These are phyloP conservation scores for Tuber calosporum DNA, from an alignment of 495 filamentous ascomycete genomes.

Conservation along the genomic window DNA sequence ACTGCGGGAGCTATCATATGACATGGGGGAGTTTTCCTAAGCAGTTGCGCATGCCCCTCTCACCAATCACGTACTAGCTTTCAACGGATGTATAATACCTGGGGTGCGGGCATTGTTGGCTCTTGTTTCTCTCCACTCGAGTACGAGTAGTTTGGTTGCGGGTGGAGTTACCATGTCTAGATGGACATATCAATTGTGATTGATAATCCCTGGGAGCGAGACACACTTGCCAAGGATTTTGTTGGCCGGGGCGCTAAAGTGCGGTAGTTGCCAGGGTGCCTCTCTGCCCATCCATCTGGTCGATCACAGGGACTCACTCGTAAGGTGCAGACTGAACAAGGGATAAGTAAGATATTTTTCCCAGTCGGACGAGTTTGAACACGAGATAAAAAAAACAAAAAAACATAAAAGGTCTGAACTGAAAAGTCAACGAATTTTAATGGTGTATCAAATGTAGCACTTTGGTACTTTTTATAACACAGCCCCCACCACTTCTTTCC, in stretches of 20 bases:
- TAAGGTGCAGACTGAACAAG: background rate
- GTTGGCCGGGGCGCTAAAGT: background rate
- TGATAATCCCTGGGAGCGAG: background rate
- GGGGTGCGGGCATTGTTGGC: background rate
- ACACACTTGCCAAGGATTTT: background rate
- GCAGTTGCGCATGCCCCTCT: background rate
- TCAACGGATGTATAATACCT: background rate
- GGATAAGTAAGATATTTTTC: background rate
- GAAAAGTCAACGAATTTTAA: background rate
- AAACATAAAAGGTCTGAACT: background rate
- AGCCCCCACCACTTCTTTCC: background rate
- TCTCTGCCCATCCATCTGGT: background rate
- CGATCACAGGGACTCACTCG: slow-evolving; percentile 1
- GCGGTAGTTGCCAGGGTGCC: background rate
- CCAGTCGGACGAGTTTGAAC: background rate
- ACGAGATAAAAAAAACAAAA: background rate
- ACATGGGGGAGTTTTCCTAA: background rate
- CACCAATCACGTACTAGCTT: background rate
- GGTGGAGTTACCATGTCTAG: background rate
- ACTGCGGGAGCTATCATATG: background rate
- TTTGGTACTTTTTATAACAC: background rate
- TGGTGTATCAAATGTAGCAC: background rate
- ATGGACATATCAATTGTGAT: background rate
- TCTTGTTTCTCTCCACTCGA: background rate
- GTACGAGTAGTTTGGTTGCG: slow-evolving; percentile 2